Conservation (phyloP, 2,329 filamentous ascomycete species). For the Cylindrodendrum hubeiense region DNA sequence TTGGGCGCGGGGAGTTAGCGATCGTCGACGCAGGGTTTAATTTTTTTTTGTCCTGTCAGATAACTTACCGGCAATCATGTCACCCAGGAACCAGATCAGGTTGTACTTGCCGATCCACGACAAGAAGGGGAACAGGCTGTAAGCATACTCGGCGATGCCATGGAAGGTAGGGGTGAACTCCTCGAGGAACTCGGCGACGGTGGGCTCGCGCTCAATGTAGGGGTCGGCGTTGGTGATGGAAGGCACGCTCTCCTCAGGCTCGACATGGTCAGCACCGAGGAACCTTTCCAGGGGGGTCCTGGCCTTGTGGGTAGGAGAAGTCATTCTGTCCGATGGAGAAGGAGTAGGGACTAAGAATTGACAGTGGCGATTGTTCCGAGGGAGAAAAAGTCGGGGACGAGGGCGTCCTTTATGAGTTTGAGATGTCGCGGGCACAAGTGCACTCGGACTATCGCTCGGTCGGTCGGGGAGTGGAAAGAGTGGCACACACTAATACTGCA, state of each 20-base stretch:
- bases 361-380: slow-evolving; percentile 32
- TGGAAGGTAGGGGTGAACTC: slow-evolving; percentile 52
- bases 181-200: slow-evolving; percentile 55
- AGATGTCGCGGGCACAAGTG: slow-evolving; percentile 22
- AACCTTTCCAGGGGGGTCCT: slow-evolving; percentile 46
- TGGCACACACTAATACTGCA: slow-evolving; percentile 35
- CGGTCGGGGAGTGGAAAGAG: slow-evolving; percentile 40
- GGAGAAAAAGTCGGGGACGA: slow-evolving; percentile 1
- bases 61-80: slow-evolving; percentile 58
- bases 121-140: slow-evolving; percentile 61
- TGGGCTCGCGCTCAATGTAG: slow-evolving; percentile 57
- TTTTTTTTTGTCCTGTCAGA: neutral
- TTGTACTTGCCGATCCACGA: slow-evolving; percentile 66
- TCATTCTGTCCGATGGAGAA: slow-evolving; percentile 28
- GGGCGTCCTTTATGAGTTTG: neutral
- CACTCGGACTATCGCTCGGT: slow-evolving; percentile 45
- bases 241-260: slow-evolving; percentile 49
- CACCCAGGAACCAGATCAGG: slow-evolving; percentile 59
- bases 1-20: slow-evolving; percentile 35
- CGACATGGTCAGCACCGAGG: slow-evolving; percentile 49
- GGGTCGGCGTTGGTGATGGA: slow-evolving; percentile 52
- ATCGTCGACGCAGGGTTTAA: slow-evolving; percentile 20
- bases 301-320: slow-evolving; percentile 41
- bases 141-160: slow-evolving; percentile 50
- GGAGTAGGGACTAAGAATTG: slow-evolving; percentile 29